These are phyloP conservation scores for Colletotrichum scovillei DNA, from an alignment of 2,329 filamentous ascomycete genomes.

Conservation along the genomic window DNA sequence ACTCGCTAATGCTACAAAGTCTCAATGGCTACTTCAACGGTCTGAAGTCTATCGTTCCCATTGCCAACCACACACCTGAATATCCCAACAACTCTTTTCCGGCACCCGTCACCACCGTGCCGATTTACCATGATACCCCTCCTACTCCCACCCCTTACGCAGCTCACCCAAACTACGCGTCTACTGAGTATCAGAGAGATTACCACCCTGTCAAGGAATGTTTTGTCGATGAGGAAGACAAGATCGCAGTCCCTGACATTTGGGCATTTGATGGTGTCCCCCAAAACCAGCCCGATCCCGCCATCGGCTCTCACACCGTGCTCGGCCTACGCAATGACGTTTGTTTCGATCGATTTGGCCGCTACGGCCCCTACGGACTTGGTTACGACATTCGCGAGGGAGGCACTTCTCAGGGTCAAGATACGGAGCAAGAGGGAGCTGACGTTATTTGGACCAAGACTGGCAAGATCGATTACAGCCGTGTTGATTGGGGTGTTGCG, in stretches of 20 bases:
- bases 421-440: conserved; percentile 77
- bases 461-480: conserved; percentile 67
- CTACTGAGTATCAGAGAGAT: conserved; percentile 63
- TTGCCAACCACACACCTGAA: conserved; percentile 75
- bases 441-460: conserved; percentile 67
- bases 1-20: conserved; percentile 55
- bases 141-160: conserved; percentile 55
- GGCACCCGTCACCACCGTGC: conserved; percentile 47
- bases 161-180: conserved; percentile 78
- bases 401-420: conserved; percentile 77
- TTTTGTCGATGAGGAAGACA: conserved; percentile 71
- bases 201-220: conserved; percentile 68
- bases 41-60: conserved; percentile 75
- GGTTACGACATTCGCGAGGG: conserved; percentile 83
- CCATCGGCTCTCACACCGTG: conserved; percentile 80
- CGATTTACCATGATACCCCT: conserved; percentile 46
- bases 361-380: conserved; percentile 85
- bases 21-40: conserved; percentile 86
- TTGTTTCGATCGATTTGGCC: conserved; percentile 89
- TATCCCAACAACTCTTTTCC: conserved; percentile 67
- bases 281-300: conserved; percentile 80
- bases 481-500: conserved; percentile 65
- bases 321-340: conserved; percentile 81
- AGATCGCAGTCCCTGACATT: conserved; percentile 68
- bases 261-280: conserved; percentile 78